Evolutionary conservation across 2,329 filamentous ascomycete species (phyloP).

Genomic region (Paramyrothecium roridum): DNA sequence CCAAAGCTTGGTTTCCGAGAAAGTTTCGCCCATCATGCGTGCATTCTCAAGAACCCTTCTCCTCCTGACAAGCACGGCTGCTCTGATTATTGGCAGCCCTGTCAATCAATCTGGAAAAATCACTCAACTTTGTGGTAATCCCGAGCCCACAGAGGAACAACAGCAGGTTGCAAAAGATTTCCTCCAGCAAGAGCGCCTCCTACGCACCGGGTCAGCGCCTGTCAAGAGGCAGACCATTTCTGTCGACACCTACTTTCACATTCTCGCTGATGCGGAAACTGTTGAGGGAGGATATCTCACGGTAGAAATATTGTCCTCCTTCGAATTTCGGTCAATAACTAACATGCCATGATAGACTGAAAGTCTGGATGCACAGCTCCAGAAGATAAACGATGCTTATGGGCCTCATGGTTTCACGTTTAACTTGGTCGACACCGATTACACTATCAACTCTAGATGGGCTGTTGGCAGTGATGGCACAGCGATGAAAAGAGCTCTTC

Average conservation of each 20-base stretch:
- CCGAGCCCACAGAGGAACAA: constrained; percentile 10
- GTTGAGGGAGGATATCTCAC: constrained; percentile 28
- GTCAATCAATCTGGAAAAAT: no score
- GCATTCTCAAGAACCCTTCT: no score
- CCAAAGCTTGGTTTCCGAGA: no score
- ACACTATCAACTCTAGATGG: constrained; percentile 43
- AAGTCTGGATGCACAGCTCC: not conserved
- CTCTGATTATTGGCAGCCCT: no score
- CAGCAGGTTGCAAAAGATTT: constrained; percentile 11
- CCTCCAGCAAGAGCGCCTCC: constrained; percentile 9
- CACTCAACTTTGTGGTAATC: constrained; percentile 10
- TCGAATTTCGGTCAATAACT: no score
- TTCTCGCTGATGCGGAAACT: constrained; percentile 24
- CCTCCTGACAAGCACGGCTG: no score
- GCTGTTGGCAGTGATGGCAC: constrained; percentile 30
- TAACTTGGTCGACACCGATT: constrained; percentile 34
- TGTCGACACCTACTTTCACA: constrained; percentile 33
- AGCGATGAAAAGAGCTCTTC: constrained; percentile 41
- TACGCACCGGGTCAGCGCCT: constrained; percentile 12
- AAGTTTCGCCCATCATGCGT: no score
- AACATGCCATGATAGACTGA: not conserved
- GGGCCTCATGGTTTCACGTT: constrained; percentile 37
- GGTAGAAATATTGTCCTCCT: constrained; percentile 15
- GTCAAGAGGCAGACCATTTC: not conserved
- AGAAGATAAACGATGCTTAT: constrained; percentile 39